Conservation (phyloP, 306 rosid genomes). For the Rubus parviflorus region DNA sequence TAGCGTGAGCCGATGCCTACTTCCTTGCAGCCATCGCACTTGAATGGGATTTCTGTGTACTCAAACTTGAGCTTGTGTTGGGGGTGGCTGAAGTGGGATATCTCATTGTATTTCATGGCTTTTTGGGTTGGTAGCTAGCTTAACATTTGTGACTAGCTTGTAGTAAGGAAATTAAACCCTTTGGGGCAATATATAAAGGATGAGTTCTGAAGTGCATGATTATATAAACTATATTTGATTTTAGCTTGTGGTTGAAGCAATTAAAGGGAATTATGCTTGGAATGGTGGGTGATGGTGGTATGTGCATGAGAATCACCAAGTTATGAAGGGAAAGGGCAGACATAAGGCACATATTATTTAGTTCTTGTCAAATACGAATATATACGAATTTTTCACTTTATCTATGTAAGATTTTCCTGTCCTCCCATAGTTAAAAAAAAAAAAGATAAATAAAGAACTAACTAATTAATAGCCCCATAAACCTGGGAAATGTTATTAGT, state of each 20-base stretch:
- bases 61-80: slow-evolving; percentile 80
- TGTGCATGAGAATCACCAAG: slow-evolving; percentile 51
- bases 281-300: slow-evolving; percentile 34
- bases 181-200: slow-evolving; percentile 24
- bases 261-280: slow-evolving; percentile 49
- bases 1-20: slow-evolving; percentile 81
- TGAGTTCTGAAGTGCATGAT: slow-evolving; percentile 2
- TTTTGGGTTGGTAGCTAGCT: slow-evolving; percentile 4
- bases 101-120: slow-evolving; percentile 72
- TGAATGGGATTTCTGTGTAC: slow-evolving; percentile 73
- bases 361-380: slow-evolving; percentile 44
- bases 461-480: too few species aligned
- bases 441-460: too few species aligned
- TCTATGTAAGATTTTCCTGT: neutral
- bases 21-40: slow-evolving; percentile 96
- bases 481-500: too few species aligned
- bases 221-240: neutral
- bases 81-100: slow-evolving; percentile 80
- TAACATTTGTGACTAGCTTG: neutral
- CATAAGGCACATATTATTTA: slow-evolving; percentile 34
- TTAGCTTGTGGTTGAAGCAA: slow-evolving; percentile 64
- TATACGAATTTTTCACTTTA: slow-evolving; percentile 39
- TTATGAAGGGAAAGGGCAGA: slow-evolving; percentile 44
- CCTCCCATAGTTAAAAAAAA: neutral
- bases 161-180: slow-evolving; percentile 6